phyloP scores from a whole-genome alignment of 1,284 basidiomycete genomes.

The Ganoderma leucocontextum region DNA sequence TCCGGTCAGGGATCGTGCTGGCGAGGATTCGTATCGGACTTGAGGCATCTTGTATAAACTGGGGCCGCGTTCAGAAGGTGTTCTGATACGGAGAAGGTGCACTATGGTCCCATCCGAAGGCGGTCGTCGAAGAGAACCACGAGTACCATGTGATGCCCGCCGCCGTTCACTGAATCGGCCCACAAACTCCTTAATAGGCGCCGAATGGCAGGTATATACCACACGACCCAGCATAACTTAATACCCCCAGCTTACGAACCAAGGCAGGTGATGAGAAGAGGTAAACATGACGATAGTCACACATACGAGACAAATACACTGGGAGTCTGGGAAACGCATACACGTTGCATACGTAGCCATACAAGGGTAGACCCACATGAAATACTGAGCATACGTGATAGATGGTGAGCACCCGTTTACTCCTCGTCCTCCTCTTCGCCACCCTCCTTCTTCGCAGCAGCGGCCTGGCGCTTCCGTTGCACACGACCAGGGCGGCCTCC shows the following conservation, averaged over 20 bases:
- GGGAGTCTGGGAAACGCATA: constrained; percentile 32
- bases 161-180: background rate
- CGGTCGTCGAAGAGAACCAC: background rate
- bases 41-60: background rate
- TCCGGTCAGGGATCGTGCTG: background rate
- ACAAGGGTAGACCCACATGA: constrained; percentile 41
- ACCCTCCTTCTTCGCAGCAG: constrained; percentile 92
- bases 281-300: background rate
- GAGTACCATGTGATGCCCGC: background rate
- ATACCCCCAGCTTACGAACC: background rate
- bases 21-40: background rate
- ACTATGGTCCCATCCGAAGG: background rate
- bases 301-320: constrained; percentile 7
- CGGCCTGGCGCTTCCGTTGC: constrained; percentile 97
- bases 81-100: background rate
- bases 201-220: background rate
- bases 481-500: constrained; percentile 97
- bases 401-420: constrained; percentile 48
- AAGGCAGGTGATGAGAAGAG: background rate
- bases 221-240: background rate
- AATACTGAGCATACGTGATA: constrained; percentile 38
- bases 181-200: too few relatives aligned
- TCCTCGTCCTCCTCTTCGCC: constrained; percentile 94
- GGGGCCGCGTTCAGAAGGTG: background rate
- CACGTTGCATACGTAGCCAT: constrained; percentile 42